Evolutionary conservation across 371 early-diverging fungal genomes (phyloP).

Genomic region (Mortierella sp.): DNA sequence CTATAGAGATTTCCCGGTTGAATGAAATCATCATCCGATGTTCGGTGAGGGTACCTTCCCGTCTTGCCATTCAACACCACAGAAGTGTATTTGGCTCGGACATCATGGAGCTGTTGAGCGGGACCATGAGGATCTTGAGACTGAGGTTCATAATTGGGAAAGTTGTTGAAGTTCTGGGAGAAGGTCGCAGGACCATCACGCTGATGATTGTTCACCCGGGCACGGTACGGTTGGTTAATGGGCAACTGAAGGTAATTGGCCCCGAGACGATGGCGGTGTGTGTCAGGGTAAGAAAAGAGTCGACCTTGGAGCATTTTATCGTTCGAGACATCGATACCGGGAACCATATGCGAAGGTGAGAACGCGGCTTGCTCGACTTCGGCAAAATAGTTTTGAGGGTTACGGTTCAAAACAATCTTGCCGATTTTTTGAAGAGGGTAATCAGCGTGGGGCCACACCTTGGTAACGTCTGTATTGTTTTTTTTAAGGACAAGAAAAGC

Average conservation of each 20-base stretch:
- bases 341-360: conserved; percentile 77
- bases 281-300: conserved; percentile 81
- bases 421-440: conserved; percentile 81
- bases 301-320: conserved; percentile 86
- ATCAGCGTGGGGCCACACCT: conserved; percentile 82
- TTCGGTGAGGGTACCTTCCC: conserved; percentile 68
- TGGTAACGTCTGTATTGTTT: conserved; percentile 72
- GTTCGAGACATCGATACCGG: conserved; percentile 76
- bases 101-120: conserved; percentile 47
- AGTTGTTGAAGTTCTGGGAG: conserved; percentile 59
- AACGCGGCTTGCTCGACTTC: conserved; percentile 86
- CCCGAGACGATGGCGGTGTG: conserved; percentile 83
- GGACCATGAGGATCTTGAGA: conserved; percentile 61
- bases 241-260: conserved; percentile 81
- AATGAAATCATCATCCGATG: conserved; percentile 67
- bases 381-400: conserved; percentile 85
- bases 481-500: not conserved
- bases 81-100: conserved; percentile 24
- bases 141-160: conserved; percentile 77
- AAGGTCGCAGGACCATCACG: conserved; percentile 71
- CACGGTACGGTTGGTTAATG: conserved; percentile 71
- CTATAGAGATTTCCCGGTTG: conserved; percentile 66
- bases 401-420: conserved; percentile 78
- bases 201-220: conserved; percentile 70
- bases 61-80: conserved; percentile 56